phyloP scores from a whole-genome alignment of 768 basidiomycete genomes.

The Tylopilus sp. region DNA sequence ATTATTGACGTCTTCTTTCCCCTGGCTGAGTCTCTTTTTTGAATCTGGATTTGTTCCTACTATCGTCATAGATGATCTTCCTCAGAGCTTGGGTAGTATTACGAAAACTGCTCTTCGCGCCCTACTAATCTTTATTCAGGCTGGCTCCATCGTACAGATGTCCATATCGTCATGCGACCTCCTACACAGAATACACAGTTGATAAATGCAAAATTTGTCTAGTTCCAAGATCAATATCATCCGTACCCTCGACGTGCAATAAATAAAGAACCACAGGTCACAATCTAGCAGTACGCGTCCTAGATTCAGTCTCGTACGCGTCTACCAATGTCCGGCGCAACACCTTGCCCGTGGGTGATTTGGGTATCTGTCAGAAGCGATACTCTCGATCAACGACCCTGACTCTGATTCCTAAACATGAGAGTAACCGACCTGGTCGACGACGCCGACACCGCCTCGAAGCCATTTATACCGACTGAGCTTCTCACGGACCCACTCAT shows the following conservation, averaged over 20 bases:
- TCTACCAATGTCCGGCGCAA: slow-evolving; percentile 61
- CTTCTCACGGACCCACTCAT: slow-evolving; percentile 57
- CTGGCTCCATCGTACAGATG: background rate
- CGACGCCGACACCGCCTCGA: slow-evolving; percentile 65
- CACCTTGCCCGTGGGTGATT: slow-evolving; percentile 70
- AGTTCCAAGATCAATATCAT: background rate
- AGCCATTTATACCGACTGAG: slow-evolving; percentile 77
- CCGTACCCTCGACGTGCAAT: background rate
- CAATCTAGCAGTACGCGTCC: slow-evolving; percentile 22
- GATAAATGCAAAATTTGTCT: background rate
- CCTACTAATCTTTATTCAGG: background rate
- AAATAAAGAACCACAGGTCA: slow-evolving; percentile 3
- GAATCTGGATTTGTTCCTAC: background rate
- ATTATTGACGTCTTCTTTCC: background rate
- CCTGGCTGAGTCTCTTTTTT: background rate
- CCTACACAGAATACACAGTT: background rate
- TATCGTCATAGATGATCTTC: background rate
- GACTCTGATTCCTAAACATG: background rate
- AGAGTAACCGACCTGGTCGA: slow-evolving; percentile 49
- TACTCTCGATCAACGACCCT: background rate
- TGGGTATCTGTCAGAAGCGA: slow-evolving; percentile 51
- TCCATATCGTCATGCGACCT: no score
- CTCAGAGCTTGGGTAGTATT: background rate
- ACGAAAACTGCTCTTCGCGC: no score
- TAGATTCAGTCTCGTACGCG: slow-evolving; percentile 40